Base-by-base conservation (phyloP, 352 stramenopile genomes). In the Globisporangium cederbergense region DNA sequence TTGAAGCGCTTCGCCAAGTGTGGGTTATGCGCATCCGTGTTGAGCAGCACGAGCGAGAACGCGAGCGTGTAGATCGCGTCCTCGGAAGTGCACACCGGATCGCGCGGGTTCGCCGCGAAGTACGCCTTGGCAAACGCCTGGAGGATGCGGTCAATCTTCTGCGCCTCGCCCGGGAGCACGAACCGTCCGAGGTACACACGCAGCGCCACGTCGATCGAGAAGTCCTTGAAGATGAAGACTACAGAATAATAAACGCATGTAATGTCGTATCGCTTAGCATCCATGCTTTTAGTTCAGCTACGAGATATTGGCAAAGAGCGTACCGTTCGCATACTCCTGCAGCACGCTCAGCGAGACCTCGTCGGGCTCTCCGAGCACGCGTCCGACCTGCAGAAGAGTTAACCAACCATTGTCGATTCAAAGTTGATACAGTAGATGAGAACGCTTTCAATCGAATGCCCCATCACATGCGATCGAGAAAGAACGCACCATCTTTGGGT, bases 111-210 rank as follows among this genome's bases (percentile, higher is more conserved):
- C 28, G 75, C 79, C 1, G 52, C 36, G 57, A 81, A 88, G 52
- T 86, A 94, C 7, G 85, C 75, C 32, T 77, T 84, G 20, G 83
- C 81, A 42, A 94, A 92, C 7, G 85, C 85, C 51, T 94, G 79
- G 3, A 94, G 70, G 60, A 94, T 88, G n/a, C 85, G 79, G 70
- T 94, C 85, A 51, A 94, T 94, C 64, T 94, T 92, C 69, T 94
- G 85, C 36, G 85, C 85, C 69, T 94, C 85, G 51, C 78, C 74
- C 4, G 83, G 83, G 52, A 92, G 64, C 57, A 82, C 73, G 56
- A 94, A 92, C 40, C 80, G 77, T 38, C 79, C 77, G 3, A 94
- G 74, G 54, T 83, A 94, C n/a, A 91, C 74, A 13, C 85, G 81
- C 34, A 94, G 69, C 22, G 79, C 71, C 4, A 94, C 71, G 43